Base-by-base conservation (phyloP, 257 asterid genomes). In the Scutellaria baicalensis region DNA sequence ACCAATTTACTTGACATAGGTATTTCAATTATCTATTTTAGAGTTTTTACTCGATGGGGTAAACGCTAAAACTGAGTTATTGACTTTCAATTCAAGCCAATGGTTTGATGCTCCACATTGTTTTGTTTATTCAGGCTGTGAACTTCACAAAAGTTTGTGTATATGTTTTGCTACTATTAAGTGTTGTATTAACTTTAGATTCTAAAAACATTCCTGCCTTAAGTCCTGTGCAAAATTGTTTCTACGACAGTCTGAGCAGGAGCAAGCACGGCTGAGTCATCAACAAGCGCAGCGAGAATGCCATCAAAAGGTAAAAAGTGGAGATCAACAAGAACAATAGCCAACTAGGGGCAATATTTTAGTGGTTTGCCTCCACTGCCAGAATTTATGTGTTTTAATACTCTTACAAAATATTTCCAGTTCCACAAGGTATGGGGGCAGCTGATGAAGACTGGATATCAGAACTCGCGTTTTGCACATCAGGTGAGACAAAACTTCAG, bases 401-500 rank as follows among this genome's bases (percentile, higher is more conserved):
- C 4, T 48, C 49, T 50, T 48, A 27, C 51, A 57, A 42, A 83
- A 77, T 45, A 50, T 52, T 75, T 81, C 47, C 89, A 94, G 99
- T 94, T 94, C 83, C 99, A 94, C 75, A 75, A 80, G 76, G 96
- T 91, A 14, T 94, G 99, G 99, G 99, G 99, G 76, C 97, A 91
- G 57, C 85, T 94, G 75, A 89, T 94, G 99, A 91, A 91, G 81
- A 89, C 99, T 1, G 99, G 99, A 20, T 89, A 91, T 79, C 99
- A 94, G 77, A 94, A 84, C 74, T 94, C 99, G 54, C 96, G 99
- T 59, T 94, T 91, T 55, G 97, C 99, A 0, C 99, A 94, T 85
- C 99, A 94, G 97, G 99, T 94, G 65, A 75, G 74, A 51, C 20
- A 8, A 13, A 21, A 31, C 31, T 10, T 65, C 61, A 11, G 14